Base-by-base conservation (phyloP, 2,329 filamentous ascomycete species). In the Colletotrichum gloeosporioides region DNA sequence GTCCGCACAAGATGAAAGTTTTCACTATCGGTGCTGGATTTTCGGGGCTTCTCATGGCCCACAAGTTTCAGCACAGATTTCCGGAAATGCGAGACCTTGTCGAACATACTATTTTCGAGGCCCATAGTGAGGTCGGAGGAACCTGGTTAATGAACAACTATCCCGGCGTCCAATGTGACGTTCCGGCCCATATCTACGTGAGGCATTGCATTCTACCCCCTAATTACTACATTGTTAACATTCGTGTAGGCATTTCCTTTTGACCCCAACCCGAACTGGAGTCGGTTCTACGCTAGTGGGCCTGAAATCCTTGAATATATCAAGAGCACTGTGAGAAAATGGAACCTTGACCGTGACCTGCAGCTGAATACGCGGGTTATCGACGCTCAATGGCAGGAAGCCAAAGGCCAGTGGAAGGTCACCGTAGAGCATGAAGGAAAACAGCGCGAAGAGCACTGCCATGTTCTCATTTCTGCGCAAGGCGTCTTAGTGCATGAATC, bases 201-300 rank as follows among this genome's bases (percentile, higher is more conserved):
- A 77, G 73, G 15, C 55, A 49, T 49, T 1, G 44, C 10, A 22
- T 22, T 49, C 8, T 22, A 49, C 44, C 44, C n/a, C 18, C 44
- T 49, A 22, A 49, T 7, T 22, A 22, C 44, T 10, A 49, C 12
- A 49, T 49, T 18, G 15, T 27, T 69, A 69, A 36, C 63, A 16
- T 13, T 9, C 10, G n/a, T 6, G 15, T n/a, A 83, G 79, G 79
- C 81, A 85, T 92, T 71, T 86, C 90, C 59, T 0, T 93, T 91
- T 79, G 85, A 87, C 4, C 90, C 90, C 1, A 92, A 92, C 67
- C 89, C 89, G 0, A 85, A 92, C 73, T 93, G 92, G 90, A 87
- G 86, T 0, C 86, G 89, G 66, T 88, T 90, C 77, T 93, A 91
- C 78, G 90, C 90, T 4, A 87, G 88, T 73, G 91, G 90, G 2